Percentiles rank a stretch among this genome's conserved stretches.
phyloP scores from a whole-genome alignment of 352 stramenopile genomes.

The Phytophthora cryptogea region DNA sequence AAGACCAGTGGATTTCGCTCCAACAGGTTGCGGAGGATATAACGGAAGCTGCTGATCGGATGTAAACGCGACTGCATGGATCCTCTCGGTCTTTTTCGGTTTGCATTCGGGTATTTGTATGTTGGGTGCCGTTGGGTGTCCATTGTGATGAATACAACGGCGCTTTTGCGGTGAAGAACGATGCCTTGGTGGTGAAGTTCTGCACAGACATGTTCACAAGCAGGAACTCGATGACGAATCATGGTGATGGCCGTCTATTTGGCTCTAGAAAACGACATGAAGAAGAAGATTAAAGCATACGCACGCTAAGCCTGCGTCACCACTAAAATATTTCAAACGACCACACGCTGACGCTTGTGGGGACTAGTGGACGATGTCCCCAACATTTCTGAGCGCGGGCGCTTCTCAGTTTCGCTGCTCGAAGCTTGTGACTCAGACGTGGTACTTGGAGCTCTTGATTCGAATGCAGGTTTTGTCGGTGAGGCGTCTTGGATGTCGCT shows the following conservation, averaged over 20 bases:
- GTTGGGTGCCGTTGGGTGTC: neutral
- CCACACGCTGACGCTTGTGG: slow-evolving; percentile 49
- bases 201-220: too few relatives aligned
- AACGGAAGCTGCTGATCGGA: slow-evolving; percentile 28
- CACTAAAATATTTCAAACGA: slow-evolving; percentile 40
- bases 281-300: slow-evolving; percentile 33
- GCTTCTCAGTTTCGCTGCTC: slow-evolving; percentile 36
- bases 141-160: slow-evolving; percentile 7
- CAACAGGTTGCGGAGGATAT: slow-evolving; percentile 39
- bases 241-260: slow-evolving; percentile 24
- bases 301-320: slow-evolving; percentile 24
- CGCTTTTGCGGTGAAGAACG: neutral
- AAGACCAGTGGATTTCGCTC: slow-evolving; percentile 64
- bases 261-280: slow-evolving; percentile 32
- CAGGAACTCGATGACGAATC: neutral
- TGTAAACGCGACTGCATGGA: slow-evolving; percentile 14
- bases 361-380: slow-evolving; percentile 36
- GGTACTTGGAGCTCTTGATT: slow-evolving; percentile 22
- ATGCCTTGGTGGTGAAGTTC: neutral
- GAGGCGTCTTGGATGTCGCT: slow-evolving; percentile 27
- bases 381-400: slow-evolving; percentile 29
- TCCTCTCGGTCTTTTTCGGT: neutral
- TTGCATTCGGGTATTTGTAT: neutral
- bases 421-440: slow-evolving; percentile 31
- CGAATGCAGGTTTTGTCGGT: slow-evolving; percentile 22